Conservation (phyloP, 306 rosid genomes). For the Prunus kanzakura region DNA sequence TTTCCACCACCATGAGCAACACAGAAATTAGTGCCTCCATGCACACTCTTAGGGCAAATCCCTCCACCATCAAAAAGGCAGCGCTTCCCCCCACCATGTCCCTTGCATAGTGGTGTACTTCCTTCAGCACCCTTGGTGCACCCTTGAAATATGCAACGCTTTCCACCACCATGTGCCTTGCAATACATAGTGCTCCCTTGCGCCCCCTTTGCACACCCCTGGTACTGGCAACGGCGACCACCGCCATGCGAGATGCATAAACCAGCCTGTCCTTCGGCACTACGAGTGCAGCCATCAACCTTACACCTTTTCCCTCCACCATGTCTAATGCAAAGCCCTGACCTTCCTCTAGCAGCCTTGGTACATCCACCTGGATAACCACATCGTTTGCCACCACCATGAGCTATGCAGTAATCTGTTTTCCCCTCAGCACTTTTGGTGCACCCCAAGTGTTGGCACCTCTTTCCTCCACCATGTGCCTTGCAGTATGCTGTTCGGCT, state of each 20-base stretch:
- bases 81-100: slow-evolving; percentile 98
- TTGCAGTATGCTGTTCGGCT: slow-evolving; percentile 96
- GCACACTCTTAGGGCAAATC: slow-evolving; percentile 96
- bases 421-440: slow-evolving; percentile 99
- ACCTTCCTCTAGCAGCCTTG: slow-evolving; percentile 94
- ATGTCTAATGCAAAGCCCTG: slow-evolving; percentile 96
- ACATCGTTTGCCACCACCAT: slow-evolving; percentile 93
- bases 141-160: slow-evolving; percentile 82
- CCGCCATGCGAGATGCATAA: slow-evolving; percentile 97
- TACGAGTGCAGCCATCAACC: slow-evolving; percentile 73
- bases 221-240: slow-evolving; percentile 85
- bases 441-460: slow-evolving; percentile 89
- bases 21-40: slow-evolving; percentile 93
- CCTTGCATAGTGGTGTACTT: slow-evolving; percentile 98
- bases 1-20: slow-evolving; percentile 99
- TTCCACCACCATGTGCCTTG: slow-evolving; percentile 99
- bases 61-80: slow-evolving; percentile 94
- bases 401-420: slow-evolving; percentile 94
- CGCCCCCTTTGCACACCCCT: slow-evolving; percentile 75
- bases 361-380: slow-evolving; percentile 67
- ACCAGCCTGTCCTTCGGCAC: slow-evolving; percentile 99
- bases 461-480: slow-evolving; percentile 98
- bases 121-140: slow-evolving; percentile 99
- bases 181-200: slow-evolving; percentile 96
- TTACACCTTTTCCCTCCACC: slow-evolving; percentile 97